These are phyloP conservation scores for Cladosporium colombiae DNA, from an alignment of 2,329 filamentous ascomycete species.

Conservation along the genomic window DNA sequence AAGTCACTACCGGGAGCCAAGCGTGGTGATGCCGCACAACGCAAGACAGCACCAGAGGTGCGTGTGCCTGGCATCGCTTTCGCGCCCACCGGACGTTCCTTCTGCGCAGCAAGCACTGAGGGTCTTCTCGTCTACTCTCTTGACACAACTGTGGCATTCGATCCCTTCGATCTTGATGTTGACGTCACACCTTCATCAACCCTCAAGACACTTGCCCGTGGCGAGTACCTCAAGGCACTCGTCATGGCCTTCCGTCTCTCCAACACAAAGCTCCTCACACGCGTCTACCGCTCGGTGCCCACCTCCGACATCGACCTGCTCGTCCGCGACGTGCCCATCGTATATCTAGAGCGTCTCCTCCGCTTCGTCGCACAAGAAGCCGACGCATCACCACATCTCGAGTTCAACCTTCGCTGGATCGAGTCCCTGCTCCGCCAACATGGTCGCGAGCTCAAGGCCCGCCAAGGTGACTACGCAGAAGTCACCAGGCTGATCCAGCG, in stretches of 20 bases:
- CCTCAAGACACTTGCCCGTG: constrained; percentile 68
- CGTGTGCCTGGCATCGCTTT: constrained; percentile 83
- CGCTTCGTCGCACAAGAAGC: constrained; percentile 86
- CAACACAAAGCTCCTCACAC: constrained; percentile 75
- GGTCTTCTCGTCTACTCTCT: constrained; percentile 91
- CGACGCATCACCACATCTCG: constrained; percentile 87
- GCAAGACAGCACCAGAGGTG: constrained; percentile 77
- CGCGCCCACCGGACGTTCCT: constrained; percentile 82
- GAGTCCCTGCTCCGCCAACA: constrained; percentile 78
- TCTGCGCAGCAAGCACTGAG: constrained; percentile 94
- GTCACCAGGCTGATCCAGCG: constrained; percentile 82
- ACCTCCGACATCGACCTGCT: constrained; percentile 73
- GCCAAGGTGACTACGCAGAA: constrained; percentile 75
- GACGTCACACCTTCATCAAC: constrained; percentile 80
- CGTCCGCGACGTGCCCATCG: constrained; percentile 74
- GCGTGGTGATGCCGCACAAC: constrained; percentile 78
- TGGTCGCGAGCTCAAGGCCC: constrained; percentile 80
- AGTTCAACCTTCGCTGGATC: constrained; percentile 94
- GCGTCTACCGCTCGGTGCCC: constrained; percentile 83
- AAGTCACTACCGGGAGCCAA: constrained; percentile 79
- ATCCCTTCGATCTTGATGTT: constrained; percentile 94
- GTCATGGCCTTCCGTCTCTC: constrained; percentile 98
- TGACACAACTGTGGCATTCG: constrained; percentile 81
- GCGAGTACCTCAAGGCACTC: constrained; percentile 85
- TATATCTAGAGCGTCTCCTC: constrained; percentile 83